Base-by-base conservation (phyloP, 129 eudicot species). In the Chrysanthemum seticuspe region DNA sequence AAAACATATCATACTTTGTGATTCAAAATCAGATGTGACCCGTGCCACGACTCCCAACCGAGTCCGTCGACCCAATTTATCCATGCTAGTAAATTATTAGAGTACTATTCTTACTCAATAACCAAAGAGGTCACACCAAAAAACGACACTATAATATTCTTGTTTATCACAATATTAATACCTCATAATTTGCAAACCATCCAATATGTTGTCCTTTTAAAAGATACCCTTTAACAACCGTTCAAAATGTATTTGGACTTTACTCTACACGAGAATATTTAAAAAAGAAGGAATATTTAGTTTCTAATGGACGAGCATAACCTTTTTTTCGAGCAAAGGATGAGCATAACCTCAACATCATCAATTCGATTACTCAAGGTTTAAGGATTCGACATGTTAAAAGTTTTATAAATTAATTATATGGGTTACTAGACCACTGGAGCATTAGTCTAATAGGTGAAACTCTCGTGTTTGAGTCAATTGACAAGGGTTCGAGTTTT, bases 141-240 rank as follows among this genome's bases (percentile, higher is more conserved):
- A 31, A 31, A 31, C 36, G 36, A 31, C 36, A 31, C 36, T 31
- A 31, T 31, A 4, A 4, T 31, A 31, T 31, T 31, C 36, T 31
- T 31, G 36, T 31, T 31, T 31, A 31, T 31, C 36, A 31, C 36
- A 31, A 31, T 3, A 31, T 31, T 31, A 31, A 31, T 31, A 4
- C 36, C 36, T 31, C 36, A 31, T 31, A 31, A 31, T 31, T 31
- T 31, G 36, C 6, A 3, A 31, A 31, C 76, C 70, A 64, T 61
- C 81, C 76, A 77, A 76, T 50, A 60, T 61, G 56, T 21, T 69
- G 75, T 76, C 49, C 55, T 61, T 69, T 52, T 12, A 29, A 59
- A 59, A 76, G 63, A 76, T 68, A 76, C 75, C 70, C 69, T 68
- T 59, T 68, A 48, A 19, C 14, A 14, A 69, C 47, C 70, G 59